Evolutionary conservation across 75 land plant genomes (phyloP).

Genomic region (Pinus albicaulis): DNA sequence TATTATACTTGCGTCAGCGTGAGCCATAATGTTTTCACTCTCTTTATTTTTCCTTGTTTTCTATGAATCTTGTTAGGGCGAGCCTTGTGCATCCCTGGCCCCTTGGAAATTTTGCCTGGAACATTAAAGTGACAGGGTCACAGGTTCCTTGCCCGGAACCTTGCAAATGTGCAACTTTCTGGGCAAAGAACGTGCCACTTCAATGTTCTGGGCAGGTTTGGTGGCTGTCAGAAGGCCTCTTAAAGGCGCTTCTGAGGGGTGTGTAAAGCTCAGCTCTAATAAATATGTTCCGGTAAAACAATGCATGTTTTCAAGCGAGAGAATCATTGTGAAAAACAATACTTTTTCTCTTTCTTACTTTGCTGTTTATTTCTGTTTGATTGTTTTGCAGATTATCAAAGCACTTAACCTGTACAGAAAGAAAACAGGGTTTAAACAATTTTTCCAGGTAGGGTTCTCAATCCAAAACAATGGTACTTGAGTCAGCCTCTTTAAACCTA

Average conservation of each 20-base stretch:
- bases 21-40: no score
- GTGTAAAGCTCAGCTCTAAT: background rate
- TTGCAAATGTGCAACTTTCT: no score
- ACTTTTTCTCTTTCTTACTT: background rate
- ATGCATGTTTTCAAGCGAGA: background rate
- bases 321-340: background rate
- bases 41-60: background rate
- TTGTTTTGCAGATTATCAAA: slow-evolving; percentile 76
- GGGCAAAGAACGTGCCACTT: no score
- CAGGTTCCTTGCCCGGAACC: no score
- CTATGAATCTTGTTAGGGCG: background rate
- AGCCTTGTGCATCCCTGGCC: no score
- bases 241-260: no score
- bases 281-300: background rate
- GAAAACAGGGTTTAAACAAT: slow-evolving; percentile 82
- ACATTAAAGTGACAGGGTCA: no score
- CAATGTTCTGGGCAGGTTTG: no score
- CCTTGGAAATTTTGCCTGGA: no score
- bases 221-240: no score
- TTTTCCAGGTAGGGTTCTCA: slow-evolving; percentile 67
- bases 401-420: slow-evolving; percentile 94
- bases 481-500: background rate
- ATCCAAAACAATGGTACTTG: background rate
- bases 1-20: no score
- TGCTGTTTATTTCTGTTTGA: background rate